Base-by-base conservation (phyloP, 2,329 filamentous ascomycete genomes). In the Raffaelea ambrosiae region DNA sequence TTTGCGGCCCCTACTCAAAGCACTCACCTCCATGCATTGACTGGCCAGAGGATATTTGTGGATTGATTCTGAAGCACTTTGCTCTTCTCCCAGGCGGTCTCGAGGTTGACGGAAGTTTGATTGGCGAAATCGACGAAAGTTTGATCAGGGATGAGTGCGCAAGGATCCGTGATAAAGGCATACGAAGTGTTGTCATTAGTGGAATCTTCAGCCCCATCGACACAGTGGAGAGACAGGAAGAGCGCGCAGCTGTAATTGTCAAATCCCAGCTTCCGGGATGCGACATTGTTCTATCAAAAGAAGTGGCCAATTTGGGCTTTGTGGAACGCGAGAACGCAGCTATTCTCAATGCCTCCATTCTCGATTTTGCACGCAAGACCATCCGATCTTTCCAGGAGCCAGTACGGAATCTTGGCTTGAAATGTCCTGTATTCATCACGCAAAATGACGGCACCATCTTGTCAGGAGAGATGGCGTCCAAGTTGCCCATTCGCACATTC, bases 391-490 rank as follows among this genome's bases (percentile, higher is more conserved):
- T 84, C 53, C 66, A 73, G 21, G 63, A 66, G 35, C 72, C 79
- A 1, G 69, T 82, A 40, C 60, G 61, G 38, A 64, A 66, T 2
- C 61, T 83, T 3, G 66, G 70, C 0, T 59, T 81, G 1, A 54
- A 57, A 1, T 81, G 77, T 40, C 75, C 75, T 0, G 67, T 81
- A 0, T 83, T 79, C 51, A 66, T 84, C 36, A 80, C 79, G 0
- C 74, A 82, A 54, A 84, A 84, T 43, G 79, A 83, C 53, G 79
- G 81, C 1, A 83, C 78, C 0, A 66, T 84, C 3, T 62, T 80
- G 7, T 70, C 73, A 5, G 76, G 72, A 0, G 67, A 69, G 3
- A 65, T 69, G 46, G 79, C 79, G 1, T 70, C 76, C 0, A 63
- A 68, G 16, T 62, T 80, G 21, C 81, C 81, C 1, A 80, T 83